These are phyloP conservation scores for Eucalyptus marginata DNA, from an alignment of 345 rosid species.

Conservation along the genomic window DNA sequence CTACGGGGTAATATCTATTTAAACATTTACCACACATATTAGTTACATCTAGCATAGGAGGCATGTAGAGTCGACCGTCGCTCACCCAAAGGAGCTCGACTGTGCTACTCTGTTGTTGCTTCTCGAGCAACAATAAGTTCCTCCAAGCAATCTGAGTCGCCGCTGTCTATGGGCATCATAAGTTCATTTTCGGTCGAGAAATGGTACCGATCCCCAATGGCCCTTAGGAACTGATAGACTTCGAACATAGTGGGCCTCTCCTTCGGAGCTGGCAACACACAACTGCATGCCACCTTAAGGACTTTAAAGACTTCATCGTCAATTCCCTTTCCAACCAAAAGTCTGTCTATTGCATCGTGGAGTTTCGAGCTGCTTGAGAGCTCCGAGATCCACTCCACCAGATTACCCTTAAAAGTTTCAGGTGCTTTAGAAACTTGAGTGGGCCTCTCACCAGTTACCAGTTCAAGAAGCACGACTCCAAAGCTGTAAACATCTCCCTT, in stretches of 20 bases:
- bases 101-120: not conserved
- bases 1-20: not conserved
- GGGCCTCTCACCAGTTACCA: slow-evolving; percentile 84
- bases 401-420: slow-evolving; percentile 75
- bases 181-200: slow-evolving; percentile 68
- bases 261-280: slow-evolving; percentile 44
- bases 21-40: not conserved
- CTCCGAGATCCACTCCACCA: slow-evolving; percentile 73
- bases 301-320: slow-evolving; percentile 69
- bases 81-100: not conserved
- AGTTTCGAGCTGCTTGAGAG: slow-evolving; percentile 40
- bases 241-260: slow-evolving; percentile 92
- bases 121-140: slow-evolving; percentile 81
- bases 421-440: slow-evolving; percentile 50
- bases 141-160: slow-evolving; percentile 36
- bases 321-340: slow-evolving; percentile 45
- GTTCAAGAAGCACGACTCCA: slow-evolving; percentile 88
- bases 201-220: slow-evolving; percentile 74
- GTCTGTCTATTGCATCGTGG: slow-evolving; percentile 46
- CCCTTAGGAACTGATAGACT: slow-evolving; percentile 68
- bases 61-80: not conserved
- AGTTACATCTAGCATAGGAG: not conserved
- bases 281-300: slow-evolving; percentile 75
- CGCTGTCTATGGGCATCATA: slow-evolving; percentile 47
- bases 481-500: slow-evolving; percentile 97